phyloP scores from a whole-genome alignment of 208 protist species.

The Acanthamoeba quina region DNA sequence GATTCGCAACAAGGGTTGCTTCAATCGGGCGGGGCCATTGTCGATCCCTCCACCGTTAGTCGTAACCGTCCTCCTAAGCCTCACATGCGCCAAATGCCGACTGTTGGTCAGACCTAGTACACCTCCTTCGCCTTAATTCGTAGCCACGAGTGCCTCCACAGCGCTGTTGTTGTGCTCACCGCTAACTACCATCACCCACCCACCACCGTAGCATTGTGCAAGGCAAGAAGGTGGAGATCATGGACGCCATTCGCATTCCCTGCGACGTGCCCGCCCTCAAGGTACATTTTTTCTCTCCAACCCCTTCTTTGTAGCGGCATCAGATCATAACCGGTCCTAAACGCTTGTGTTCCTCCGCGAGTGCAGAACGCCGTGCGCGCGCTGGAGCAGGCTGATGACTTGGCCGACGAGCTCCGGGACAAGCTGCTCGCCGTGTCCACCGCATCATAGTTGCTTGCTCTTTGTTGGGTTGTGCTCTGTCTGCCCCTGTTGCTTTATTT shows the following conservation, averaged over 20 bases:
- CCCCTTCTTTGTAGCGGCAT: neutral
- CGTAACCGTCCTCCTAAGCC: neutral
- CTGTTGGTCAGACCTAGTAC: neutral
- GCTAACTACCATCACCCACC: neutral
- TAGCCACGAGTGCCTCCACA: neutral
- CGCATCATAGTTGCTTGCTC: neutral
- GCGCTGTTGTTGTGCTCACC: neutral
- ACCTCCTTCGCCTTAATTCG: neutral
- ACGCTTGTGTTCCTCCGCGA: neutral
- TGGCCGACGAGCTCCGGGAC: neutral
- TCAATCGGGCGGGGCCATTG: neutral
- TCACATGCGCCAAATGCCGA: neutral
- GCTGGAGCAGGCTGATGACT: neutral
- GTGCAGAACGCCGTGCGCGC: neutral
- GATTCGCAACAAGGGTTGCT: neutral
- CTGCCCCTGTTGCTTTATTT: too few species aligned
- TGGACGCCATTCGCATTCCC: neutral
- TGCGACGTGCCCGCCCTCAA: neutral
- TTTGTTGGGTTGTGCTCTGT: too few species aligned
- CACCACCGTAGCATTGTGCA: neutral
- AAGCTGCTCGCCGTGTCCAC: neutral
- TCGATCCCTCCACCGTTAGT: neutral
- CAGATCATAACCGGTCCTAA: too few species aligned
- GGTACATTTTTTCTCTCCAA: neutral
- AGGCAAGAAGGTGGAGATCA: slow-evolving; percentile 27